A percentile compares a stretch with the other conserved stretches of the same genome.
phyloP scores from a whole-genome alignment of 768 basidiomycete genomes.

The Lentinula sp. region DNA sequence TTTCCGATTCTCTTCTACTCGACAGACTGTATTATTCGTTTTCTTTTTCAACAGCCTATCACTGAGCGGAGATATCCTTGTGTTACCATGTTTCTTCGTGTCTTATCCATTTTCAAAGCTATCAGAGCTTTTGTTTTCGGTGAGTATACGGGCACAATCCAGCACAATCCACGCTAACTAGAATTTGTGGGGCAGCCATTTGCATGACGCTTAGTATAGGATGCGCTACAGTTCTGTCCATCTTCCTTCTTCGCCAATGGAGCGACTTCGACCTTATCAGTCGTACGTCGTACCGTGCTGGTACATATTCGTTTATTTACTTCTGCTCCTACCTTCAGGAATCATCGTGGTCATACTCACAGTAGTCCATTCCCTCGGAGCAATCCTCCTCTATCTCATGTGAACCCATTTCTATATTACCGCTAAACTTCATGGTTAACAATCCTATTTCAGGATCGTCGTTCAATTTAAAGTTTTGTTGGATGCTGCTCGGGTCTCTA shows the following conservation, averaged over 20 bases:
- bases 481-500: slow-evolving; percentile 25
- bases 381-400: slow-evolving; percentile 32
- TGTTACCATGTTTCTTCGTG: slow-evolving; percentile 15
- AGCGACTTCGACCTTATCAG: slow-evolving; percentile 22
- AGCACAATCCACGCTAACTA: not conserved
- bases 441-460: slow-evolving; percentile 24
- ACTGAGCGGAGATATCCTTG: not conserved
- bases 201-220: slow-evolving; percentile 24
- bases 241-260: slow-evolving; percentile 31
- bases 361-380: slow-evolving; percentile 22
- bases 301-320: not conserved
- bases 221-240: slow-evolving; percentile 24
- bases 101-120: slow-evolving; percentile 25
- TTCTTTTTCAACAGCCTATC: not conserved
- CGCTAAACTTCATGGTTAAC: not conserved
- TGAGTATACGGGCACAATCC: slow-evolving; percentile 13
- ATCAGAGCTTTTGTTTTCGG: slow-evolving; percentile 27
- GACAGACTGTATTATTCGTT: slow-evolving; percentile 3
- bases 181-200: slow-evolving; percentile 16
- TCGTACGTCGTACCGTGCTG: slow-evolving; percentile 19
- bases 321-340: slow-evolving; percentile 17
- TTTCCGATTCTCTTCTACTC: slow-evolving; percentile 7
- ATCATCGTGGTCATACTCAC: slow-evolving; percentile 25
- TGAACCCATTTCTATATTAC: slow-evolving; percentile 9
- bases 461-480: slow-evolving; percentile 31